Conservation (phyloP, 495 filamentous ascomycete species). For the Friedmanniomyces endolithicus region DNA sequence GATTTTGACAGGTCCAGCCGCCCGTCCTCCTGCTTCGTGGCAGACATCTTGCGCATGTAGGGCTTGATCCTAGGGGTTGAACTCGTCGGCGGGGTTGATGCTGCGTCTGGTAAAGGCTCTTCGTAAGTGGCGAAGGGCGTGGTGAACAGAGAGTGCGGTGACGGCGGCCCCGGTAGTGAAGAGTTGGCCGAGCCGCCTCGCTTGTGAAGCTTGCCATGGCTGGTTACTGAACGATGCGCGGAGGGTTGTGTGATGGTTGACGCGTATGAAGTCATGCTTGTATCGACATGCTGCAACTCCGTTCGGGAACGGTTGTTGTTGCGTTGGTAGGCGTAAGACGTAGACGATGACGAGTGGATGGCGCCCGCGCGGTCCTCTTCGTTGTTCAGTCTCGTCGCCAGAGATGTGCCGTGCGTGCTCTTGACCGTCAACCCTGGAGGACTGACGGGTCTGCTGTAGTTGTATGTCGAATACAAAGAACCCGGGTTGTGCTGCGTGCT, state of each 20-base stretch:
- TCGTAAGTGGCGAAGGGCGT: conserved; percentile 31
- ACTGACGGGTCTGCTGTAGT: neutral
- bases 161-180: conserved; percentile 20
- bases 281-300: neutral
- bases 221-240: neutral
- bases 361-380: conserved; percentile 2
- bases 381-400: neutral
- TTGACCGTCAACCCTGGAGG: neutral
- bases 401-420: neutral
- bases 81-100: conserved; percentile 10
- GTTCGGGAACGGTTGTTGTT: neutral
- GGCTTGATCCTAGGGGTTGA: conserved; percentile 42
- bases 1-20: conserved; percentile 43
- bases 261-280: conserved; percentile 4
- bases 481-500: neutral
- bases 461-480: neutral
- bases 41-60: conserved; percentile 42
- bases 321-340: neutral
- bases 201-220: conserved; percentile 30
- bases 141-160: conserved; percentile 21
- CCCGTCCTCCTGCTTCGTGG: conserved; percentile 27
- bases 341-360: neutral
- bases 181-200: conserved; percentile 26
- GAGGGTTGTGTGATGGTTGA: neutral
- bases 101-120: conserved; percentile 16